Evolutionary conservation across 2,329 filamentous ascomycete genomes (phyloP).

Genomic region (Claviceps digitariae): DNA sequence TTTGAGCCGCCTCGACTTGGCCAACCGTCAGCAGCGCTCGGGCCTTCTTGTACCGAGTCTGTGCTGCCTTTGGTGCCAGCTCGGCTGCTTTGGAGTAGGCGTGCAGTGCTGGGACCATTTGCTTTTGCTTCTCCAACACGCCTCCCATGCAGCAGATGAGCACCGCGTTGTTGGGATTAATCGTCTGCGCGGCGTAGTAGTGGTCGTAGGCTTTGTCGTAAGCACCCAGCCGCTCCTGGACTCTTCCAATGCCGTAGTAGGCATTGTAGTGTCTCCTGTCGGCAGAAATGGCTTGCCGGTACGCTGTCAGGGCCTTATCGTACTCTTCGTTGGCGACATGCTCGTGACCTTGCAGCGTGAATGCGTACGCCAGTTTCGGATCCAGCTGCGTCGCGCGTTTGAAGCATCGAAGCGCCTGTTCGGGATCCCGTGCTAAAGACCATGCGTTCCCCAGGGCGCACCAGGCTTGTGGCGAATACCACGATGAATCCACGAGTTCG

Average conservation of each 20-base stretch:
- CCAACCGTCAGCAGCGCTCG: conserved; percentile 67
- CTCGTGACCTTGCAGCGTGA: conserved; percentile 90
- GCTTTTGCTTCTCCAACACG: conserved; percentile 78
- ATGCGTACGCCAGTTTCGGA: conserved; percentile 85
- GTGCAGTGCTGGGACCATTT: conserved; percentile 61
- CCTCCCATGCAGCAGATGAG: conserved; percentile 86
- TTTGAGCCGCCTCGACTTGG: conserved; percentile 57
- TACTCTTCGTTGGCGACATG: conserved; percentile 94
- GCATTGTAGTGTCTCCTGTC: conserved; percentile 92
- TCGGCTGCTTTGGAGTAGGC: conserved; percentile 76
- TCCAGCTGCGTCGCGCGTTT: conserved; percentile 85
- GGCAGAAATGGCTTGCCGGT: conserved; percentile 71
- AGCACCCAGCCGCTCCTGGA: conserved; percentile 82
- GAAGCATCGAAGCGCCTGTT: conserved; percentile 90
- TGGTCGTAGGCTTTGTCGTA: conserved; percentile 85
- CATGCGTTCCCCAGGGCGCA: conserved; percentile 91
- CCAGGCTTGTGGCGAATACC: conserved; percentile 89
- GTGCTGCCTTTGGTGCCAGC: conserved; percentile 64
- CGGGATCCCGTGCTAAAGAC: conserved; percentile 82
- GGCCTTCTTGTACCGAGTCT: conserved; percentile 88
- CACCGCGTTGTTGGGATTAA: conserved; percentile 90
- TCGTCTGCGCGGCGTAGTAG: conserved; percentile 73
- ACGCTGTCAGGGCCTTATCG: conserved; percentile 81
- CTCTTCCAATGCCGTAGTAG: conserved; percentile 80
- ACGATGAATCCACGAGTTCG: conserved; percentile 74